These are phyloP conservation scores for Spergularia azorica DNA, from an alignment of 179 eudicot species.

Conservation along the genomic window DNA sequence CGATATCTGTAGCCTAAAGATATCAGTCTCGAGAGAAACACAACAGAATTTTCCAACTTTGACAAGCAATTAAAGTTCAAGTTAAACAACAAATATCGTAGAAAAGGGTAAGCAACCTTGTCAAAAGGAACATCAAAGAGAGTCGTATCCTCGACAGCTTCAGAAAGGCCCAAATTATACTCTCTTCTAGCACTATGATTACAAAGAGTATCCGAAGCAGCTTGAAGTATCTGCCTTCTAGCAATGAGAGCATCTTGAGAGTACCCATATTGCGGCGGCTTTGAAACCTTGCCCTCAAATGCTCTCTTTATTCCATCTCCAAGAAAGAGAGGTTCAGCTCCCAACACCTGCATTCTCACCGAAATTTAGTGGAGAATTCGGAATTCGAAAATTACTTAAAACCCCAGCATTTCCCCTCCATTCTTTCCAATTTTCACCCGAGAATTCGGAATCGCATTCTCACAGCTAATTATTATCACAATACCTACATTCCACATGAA, in stretches of 20 bases:
- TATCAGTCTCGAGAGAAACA: neutral
- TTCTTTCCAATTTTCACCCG: too few species aligned
- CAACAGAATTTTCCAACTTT: neutral
- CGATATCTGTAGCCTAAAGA: neutral
- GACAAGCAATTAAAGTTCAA: neutral
- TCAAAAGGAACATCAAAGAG: conserved; percentile 86
- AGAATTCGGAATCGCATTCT: too few species aligned
- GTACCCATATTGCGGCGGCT: conserved; percentile 82
- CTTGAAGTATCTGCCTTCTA: conserved; percentile 86
- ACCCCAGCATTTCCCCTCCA: too few species aligned
- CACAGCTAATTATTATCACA: conserved; percentile 32
- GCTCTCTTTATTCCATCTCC: conserved; percentile 88
- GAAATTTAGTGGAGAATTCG: neutral
- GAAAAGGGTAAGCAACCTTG: conserved; percentile 42
- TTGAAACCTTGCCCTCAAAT: conserved; percentile 73
- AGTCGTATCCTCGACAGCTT: conserved; percentile 66
- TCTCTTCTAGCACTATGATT: conserved; percentile 67
- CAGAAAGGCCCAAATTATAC: conserved; percentile 81
- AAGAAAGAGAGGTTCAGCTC: conserved; percentile 81
- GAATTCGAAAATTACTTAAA: neutral
- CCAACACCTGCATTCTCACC: conserved; percentile 44
- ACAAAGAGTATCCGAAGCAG: conserved; percentile 85
- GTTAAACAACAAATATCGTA: neutral
- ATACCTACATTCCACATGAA: conserved; percentile 31
- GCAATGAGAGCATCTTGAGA: conserved; percentile 73